A percentile compares a stretch with the other conserved stretches of the same genome.
These are phyloP conservation scores for Pyrenochaeta sp. DNA, from an alignment of 2,329 filamentous ascomycete genomes.

Conservation along the genomic window DNA sequence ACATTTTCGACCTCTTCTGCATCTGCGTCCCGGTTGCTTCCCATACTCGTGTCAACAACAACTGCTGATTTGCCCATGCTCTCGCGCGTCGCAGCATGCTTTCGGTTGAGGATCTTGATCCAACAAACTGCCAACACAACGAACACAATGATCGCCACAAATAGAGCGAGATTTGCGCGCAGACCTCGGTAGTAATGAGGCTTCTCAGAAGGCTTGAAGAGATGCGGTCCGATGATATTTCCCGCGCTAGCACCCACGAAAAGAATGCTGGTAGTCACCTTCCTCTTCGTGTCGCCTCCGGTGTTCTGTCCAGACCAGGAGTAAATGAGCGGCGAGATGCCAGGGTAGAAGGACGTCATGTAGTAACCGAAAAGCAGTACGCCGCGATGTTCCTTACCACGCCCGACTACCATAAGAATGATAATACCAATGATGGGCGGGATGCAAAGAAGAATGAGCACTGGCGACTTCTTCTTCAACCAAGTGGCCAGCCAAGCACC, in stretches of 20 bases:
- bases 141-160: slow-evolving; percentile 66
- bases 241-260: slow-evolving; percentile 72
- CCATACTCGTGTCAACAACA: slow-evolving; percentile 68
- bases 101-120: slow-evolving; percentile 63
- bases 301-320: slow-evolving; percentile 71
- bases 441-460: slow-evolving; percentile 63
- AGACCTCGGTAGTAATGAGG: slow-evolving; percentile 67
- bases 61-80: slow-evolving; percentile 67
- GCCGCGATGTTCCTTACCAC: slow-evolving; percentile 57
- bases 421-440: slow-evolving; percentile 66
- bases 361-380: slow-evolving; percentile 66
- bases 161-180: slow-evolving; percentile 67
- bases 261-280: slow-evolving; percentile 69
- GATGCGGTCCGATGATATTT: slow-evolving; percentile 71
- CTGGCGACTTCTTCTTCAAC: slow-evolving; percentile 64
- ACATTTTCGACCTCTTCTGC: slow-evolving; percentile 38
- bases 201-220: slow-evolving; percentile 69
- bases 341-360: slow-evolving; percentile 68
- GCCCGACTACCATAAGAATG: slow-evolving; percentile 62
- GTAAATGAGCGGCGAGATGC: slow-evolving; percentile 68
- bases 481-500: slow-evolving; percentile 64
- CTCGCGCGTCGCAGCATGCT: slow-evolving; percentile 63
- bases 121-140: slow-evolving; percentile 57
- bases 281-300: slow-evolving; percentile 74
- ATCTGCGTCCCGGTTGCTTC: slow-evolving; percentile 56